Conservation (phyloP, 768 basidiomycete genomes). For the Austroboletus festivus region DNA sequence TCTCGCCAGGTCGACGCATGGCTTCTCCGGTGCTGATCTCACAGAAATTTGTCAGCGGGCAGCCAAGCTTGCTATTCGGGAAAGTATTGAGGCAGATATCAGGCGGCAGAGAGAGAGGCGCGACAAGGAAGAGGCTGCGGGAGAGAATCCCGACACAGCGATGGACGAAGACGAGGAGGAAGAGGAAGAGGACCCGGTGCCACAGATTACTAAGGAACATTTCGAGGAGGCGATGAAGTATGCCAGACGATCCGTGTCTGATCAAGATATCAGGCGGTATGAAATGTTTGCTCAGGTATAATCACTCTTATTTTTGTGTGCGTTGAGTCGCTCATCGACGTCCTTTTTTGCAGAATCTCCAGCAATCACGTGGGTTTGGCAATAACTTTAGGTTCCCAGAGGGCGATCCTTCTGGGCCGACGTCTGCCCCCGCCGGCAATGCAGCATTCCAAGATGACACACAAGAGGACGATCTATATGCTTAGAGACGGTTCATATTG, state of each 20-base stretch:
- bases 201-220: conserved; percentile 85
- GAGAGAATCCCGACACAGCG: conserved; percentile 65
- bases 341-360: conserved; percentile 59
- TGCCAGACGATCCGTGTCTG: conserved; percentile 94
- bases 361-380: conserved; percentile 90
- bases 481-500: conserved; percentile 36
- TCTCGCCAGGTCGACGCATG: conserved; percentile 91
- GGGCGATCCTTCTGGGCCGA: conserved; percentile 37
- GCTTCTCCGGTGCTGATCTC: conserved; percentile 98
- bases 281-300: conserved; percentile 94
- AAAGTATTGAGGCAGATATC: conserved; percentile 92
- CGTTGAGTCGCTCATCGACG: background rate
- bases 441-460: conserved; percentile 81
- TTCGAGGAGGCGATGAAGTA: conserved; percentile 99
- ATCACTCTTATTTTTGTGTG: conserved; percentile 1
- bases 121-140: conserved; percentile 68
- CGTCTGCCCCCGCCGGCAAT: conserved; percentile 54
- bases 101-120: conserved; percentile 70
- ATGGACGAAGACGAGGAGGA: conserved; percentile 62
- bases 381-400: conserved; percentile 99
- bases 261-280: conserved; percentile 94
- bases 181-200: conserved; percentile 84
- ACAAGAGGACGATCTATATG: conserved; percentile 90
- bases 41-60: conserved; percentile 99
- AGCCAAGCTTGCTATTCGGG: conserved; percentile 94